Evolutionary conservation across 805 yeast genomes (phyloP).

Genomic region (Kazachstania bromeliacearum): DNA sequence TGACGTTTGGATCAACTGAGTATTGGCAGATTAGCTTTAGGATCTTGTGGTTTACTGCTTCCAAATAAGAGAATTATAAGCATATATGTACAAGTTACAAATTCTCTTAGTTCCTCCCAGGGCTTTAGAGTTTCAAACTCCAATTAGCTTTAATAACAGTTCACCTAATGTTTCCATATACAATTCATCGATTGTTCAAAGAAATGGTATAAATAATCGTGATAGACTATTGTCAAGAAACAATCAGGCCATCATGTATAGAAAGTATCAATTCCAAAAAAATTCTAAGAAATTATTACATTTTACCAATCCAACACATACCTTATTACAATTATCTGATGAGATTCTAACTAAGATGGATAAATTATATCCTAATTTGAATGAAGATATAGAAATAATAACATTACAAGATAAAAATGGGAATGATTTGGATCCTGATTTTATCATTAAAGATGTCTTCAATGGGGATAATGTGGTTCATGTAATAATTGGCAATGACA

Average conservation of each 20-base stretch:
- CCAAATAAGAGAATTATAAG: too few relatives aligned
- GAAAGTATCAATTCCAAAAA: conserved; percentile 1
- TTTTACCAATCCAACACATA: conserved; percentile 39
- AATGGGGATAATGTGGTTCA: conserved; percentile 38
- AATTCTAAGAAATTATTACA: conserved; percentile 47
- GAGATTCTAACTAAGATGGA: conserved; percentile 47
- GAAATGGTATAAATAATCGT: not conserved
- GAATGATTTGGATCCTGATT: conserved; percentile 76
- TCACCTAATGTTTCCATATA: not conserved
- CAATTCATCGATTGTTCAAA: not conserved
- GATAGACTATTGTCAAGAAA: not conserved
- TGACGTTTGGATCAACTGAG: too few relatives aligned
- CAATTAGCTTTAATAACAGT: not conserved
- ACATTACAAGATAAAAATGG: conserved; percentile 55
- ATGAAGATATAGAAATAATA: conserved; percentile 41
- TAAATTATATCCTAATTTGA: conserved; percentile 52
- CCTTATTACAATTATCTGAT: conserved; percentile 39
- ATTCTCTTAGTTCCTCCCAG: conserved; percentile 9
- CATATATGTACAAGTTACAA: conserved; percentile 11
- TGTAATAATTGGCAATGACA: conserved; percentile 35
- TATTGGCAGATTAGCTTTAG: too few relatives aligned
- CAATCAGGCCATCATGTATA: not conserved
- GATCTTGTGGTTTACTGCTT: too few relatives aligned
- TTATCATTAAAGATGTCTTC: conserved; percentile 52
- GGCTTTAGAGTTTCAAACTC: conserved; percentile 3